Conservation (phyloP, 371 early-diverging fungal genomes). For the Apophysomyces sp. region DNA sequence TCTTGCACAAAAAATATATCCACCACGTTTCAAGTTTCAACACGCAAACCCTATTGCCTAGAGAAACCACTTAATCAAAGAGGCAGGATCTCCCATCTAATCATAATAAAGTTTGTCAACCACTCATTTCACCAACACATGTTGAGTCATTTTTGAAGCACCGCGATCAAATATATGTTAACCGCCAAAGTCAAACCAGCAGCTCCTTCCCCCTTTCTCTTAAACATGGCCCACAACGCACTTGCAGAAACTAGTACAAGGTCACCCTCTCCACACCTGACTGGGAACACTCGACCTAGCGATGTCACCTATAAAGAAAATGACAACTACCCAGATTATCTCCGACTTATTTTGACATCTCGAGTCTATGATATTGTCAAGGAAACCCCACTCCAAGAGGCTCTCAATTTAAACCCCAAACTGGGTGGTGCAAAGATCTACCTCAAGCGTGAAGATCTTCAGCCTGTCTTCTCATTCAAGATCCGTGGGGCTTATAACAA, state of each 20-base stretch:
- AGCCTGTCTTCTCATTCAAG: slow-evolving; percentile 97
- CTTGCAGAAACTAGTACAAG: slow-evolving; percentile 25
- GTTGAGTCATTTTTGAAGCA: slow-evolving; percentile 1
- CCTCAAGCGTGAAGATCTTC: slow-evolving; percentile 95
- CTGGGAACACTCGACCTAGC: slow-evolving; percentile 3
- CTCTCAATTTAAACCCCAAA: slow-evolving; percentile 78
- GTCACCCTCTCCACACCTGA: slow-evolving; percentile 22
- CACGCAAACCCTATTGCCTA: neutral
- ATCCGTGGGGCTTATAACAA: slow-evolving; percentile 96
- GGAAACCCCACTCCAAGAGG: slow-evolving; percentile 88
- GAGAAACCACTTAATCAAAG: neutral
- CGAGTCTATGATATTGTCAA: slow-evolving; percentile 88
- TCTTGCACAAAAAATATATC: neutral
- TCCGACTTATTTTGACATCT: slow-evolving; percentile 87
- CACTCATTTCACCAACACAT: neutral
- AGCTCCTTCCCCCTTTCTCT: neutral
- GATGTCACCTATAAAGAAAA: neutral
- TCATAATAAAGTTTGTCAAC: neutral
- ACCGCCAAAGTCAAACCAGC: neutral
- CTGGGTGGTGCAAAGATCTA: slow-evolving; percentile 62
- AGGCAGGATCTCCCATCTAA: slow-evolving; percentile 1
- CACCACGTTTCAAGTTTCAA: neutral
- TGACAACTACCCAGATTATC: slow-evolving; percentile 70
- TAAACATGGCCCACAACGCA: slow-evolving; percentile 6
- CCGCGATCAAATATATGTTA: neutral